phyloP scores from a whole-genome alignment of 805 yeast genomes.

The Blastobotrys mokoenaii region DNA sequence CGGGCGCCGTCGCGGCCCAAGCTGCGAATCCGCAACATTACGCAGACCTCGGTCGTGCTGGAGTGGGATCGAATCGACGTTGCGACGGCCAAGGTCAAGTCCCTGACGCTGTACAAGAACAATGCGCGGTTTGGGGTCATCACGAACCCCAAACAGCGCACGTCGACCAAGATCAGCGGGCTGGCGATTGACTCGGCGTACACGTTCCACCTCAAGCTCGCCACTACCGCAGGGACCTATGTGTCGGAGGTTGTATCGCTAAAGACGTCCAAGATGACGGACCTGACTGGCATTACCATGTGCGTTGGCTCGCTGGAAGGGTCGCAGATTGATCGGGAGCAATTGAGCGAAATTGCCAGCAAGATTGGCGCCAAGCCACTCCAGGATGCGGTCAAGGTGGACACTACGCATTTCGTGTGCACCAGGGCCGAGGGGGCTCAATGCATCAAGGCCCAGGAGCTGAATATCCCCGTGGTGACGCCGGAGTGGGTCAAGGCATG shows the following conservation, averaged over 20 bases:
- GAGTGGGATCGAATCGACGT: slow-evolving; percentile 86
- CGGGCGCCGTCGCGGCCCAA: slow-evolving; percentile 64
- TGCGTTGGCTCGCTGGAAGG: slow-evolving; percentile 67
- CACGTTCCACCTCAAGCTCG: slow-evolving; percentile 68
- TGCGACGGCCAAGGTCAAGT: slow-evolving; percentile 74
- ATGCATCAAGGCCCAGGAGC: slow-evolving; percentile 68
- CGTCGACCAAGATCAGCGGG: slow-evolving; percentile 83
- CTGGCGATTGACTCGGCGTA: slow-evolving; percentile 79
- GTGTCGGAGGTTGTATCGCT: slow-evolving; percentile 59
- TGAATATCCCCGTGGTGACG: slow-evolving; percentile 86
- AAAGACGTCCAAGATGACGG: slow-evolving; percentile 93
- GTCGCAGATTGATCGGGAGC: slow-evolving; percentile 42
- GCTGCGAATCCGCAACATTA: slow-evolving; percentile 62
- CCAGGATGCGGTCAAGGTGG: slow-evolving; percentile 67
- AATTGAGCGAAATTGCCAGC: slow-evolving; percentile 51
- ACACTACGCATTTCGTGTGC: slow-evolving; percentile 89
- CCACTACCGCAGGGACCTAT: slow-evolving; percentile 84
- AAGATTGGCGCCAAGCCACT: slow-evolving; percentile 80
- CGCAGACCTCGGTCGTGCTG: slow-evolving; percentile 90
- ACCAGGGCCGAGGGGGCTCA: slow-evolving; percentile 66
- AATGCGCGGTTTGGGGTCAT: slow-evolving; percentile 61
- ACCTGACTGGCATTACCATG: slow-evolving; percentile 82
- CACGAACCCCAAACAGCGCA: slow-evolving; percentile 71
- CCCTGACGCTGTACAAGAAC: slow-evolving; percentile 70
- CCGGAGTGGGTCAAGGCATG: slow-evolving; percentile 98